Base-by-base conservation (phyloP, 192 early-diverging fungal genomes). In the Umbelopsis sp. region DNA sequence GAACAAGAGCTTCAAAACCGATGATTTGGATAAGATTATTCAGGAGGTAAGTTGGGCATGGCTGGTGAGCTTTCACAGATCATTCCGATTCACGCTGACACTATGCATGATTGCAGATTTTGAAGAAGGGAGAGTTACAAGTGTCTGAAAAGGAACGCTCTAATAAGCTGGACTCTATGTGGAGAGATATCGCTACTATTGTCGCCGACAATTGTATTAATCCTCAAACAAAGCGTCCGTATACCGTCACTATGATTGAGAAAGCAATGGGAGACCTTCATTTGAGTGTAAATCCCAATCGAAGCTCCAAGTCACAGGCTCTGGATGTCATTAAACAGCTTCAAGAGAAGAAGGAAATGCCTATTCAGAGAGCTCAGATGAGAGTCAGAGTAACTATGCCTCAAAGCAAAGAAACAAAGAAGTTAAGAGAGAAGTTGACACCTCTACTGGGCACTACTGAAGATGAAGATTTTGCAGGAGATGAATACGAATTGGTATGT, bases 161-260 rank as follows among this genome's bases (percentile, higher is more conserved):
- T 25, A 88, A 93, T 67, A 86, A 92, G 77, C 88, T 94, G 46
- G 92, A 93, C 55, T 87, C 89, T 52, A 89, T 92, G 74, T 88
- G 87, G 68, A 86, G 90, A 25, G 98, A 99, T 74, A 98, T 99
- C 78, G 97, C 97, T 21, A 97, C 94, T 2, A 95, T 92, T 44
- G 94, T 99, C 1, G 90, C 96, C 1, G 95, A 97, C 46, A 96
- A 92, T 71, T 98, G 95, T 76, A 89, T 99, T 69, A 98, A 99
- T 73, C 98, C 98, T 13, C 84, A 91, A 48, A 97, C 97, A 1
- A 94, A 95, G 75, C 85, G 95, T 67, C 95, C 96, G 0, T 97
- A 99, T 68, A 94, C 98, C 0, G 93, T 95, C 58, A 93, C 95
- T 20, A 98, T 98, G 91, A 97, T 99, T 65, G 98, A 99, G 82